These are phyloP conservation scores for Halophytophthora polymorphica DNA, from an alignment of 352 stramenopile species.

Conservation along the genomic window DNA sequence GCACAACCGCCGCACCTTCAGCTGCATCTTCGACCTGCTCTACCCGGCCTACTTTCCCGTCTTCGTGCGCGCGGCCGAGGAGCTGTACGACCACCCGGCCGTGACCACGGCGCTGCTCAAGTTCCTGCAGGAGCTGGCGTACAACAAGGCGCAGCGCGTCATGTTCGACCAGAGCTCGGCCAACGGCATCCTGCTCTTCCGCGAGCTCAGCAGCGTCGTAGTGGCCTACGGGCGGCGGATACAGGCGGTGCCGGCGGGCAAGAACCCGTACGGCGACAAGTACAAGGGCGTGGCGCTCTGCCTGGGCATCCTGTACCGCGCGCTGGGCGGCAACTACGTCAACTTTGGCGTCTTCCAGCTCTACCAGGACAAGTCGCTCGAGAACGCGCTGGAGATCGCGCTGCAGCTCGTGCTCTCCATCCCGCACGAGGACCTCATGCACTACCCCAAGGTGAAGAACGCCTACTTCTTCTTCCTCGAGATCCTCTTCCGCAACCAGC, in stretches of 20 bases:
- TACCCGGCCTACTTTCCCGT: constrained; percentile 96
- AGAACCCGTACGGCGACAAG: constrained; percentile 94
- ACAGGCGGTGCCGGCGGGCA: constrained; percentile 74
- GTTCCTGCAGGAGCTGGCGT: constrained; percentile 94
- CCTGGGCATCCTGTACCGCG: constrained; percentile 88
- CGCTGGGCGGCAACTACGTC: constrained; percentile 94
- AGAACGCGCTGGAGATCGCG: constrained; percentile 94
- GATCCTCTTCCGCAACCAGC: constrained; percentile 98
- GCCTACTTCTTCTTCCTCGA: constrained; percentile 98
- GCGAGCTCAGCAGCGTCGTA: constrained; percentile 93
- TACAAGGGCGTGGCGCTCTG: constrained; percentile 98
- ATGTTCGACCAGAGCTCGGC: constrained; percentile 98
- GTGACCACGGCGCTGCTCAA: constrained; percentile 97
- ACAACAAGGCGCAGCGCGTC: constrained; percentile 96
- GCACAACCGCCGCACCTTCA: constrained; percentile 96
- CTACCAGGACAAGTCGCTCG: constrained; percentile 95
- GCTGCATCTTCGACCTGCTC: constrained; percentile 97
- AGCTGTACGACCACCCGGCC: constrained; percentile 91
- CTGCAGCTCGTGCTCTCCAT: constrained; percentile 95
- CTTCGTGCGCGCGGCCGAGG: constrained; percentile 92
- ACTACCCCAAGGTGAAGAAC: constrained; percentile 97
- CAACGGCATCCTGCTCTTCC: constrained; percentile 98
- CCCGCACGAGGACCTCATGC: constrained; percentile 94
- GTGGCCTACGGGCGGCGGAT: constrained; percentile 93
- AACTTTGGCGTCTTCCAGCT: constrained; percentile 99